Evolutionary conservation across 2,329 filamentous ascomycete genomes (phyloP).

Genomic region (Alternaria infectoria): DNA sequence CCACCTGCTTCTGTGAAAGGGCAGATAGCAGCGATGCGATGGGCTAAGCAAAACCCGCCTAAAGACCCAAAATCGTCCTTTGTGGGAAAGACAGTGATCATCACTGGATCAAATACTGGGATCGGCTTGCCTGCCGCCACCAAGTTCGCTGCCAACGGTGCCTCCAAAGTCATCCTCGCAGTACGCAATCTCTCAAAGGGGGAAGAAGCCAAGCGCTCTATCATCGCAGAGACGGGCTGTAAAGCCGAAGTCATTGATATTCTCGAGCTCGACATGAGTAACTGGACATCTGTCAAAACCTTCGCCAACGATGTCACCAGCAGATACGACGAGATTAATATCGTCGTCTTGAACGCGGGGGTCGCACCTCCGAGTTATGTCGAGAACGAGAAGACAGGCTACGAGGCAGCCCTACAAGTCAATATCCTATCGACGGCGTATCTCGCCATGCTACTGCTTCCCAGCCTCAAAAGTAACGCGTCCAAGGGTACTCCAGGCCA

Average conservation of each 20-base stretch:
- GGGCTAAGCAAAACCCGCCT: neutral
- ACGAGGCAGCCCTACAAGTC: neutral
- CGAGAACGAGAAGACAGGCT: neutral
- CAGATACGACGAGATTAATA: neutral
- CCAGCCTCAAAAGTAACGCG: neutral
- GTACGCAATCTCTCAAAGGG: neutral
- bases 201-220: neutral
- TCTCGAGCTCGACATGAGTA: neutral
- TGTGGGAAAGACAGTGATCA: slow-evolving; percentile 2
- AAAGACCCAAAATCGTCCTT: neutral
- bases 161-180: neutral
- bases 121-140: neutral
- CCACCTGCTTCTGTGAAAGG: neutral
- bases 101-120: slow-evolving; percentile 7
- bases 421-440: neutral
- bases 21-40: neutral
- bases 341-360: neutral
- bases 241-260: neutral
- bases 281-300: neutral
- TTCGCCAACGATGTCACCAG: neutral
- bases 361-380: neutral
- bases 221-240: neutral
- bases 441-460: neutral
- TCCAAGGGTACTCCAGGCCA: neutral
- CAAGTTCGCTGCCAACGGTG: neutral